These are phyloP conservation scores for Entomortierella lignicola DNA, from an alignment of 192 early-diverging fungal species.

Conservation along the genomic window DNA sequence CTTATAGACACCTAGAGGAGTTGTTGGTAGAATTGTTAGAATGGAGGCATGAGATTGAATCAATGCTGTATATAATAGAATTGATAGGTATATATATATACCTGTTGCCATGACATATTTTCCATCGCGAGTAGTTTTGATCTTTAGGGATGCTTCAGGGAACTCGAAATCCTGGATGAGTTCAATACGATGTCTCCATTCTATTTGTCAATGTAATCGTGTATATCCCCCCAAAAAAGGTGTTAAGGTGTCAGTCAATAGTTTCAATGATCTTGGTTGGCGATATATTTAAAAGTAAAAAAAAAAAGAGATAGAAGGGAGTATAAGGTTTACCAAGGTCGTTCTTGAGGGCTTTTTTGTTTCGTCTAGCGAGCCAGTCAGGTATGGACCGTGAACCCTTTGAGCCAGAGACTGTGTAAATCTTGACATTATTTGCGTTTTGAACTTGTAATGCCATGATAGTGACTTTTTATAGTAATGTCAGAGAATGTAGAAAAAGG, in stretches of 20 bases:
- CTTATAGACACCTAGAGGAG: constrained; percentile 84
- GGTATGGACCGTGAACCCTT: constrained; percentile 86
- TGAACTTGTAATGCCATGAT: constrained; percentile 84
- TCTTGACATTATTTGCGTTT: constrained; percentile 94
- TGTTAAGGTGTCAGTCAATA: too few species aligned
- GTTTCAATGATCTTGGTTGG: too few species aligned
- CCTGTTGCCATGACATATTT: constrained; percentile 92
- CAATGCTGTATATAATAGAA: constrained; percentile 2
- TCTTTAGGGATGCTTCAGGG: constrained; percentile 88
- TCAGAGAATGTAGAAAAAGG: not conserved
- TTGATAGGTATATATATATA: constrained; percentile 1
- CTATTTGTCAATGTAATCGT: constrained; percentile 60
- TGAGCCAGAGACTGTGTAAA: constrained; percentile 84
- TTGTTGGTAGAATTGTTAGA: not conserved
- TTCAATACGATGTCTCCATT: constrained; percentile 92
- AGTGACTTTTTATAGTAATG: not conserved
- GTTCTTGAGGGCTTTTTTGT: constrained; percentile 88
- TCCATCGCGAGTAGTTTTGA: constrained; percentile 89
- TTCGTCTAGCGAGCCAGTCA: constrained; percentile 92
- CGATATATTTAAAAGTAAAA: too few species aligned
- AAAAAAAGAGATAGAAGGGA: too few species aligned
- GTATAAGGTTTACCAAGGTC: constrained; percentile 87
- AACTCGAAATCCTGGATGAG: constrained; percentile 99
- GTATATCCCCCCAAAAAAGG: too few species aligned
- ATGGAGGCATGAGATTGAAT: too few species aligned